Evolutionary conservation across 139 green algal species (phyloP).

Genomic region (Nannochloris sp.): DNA sequence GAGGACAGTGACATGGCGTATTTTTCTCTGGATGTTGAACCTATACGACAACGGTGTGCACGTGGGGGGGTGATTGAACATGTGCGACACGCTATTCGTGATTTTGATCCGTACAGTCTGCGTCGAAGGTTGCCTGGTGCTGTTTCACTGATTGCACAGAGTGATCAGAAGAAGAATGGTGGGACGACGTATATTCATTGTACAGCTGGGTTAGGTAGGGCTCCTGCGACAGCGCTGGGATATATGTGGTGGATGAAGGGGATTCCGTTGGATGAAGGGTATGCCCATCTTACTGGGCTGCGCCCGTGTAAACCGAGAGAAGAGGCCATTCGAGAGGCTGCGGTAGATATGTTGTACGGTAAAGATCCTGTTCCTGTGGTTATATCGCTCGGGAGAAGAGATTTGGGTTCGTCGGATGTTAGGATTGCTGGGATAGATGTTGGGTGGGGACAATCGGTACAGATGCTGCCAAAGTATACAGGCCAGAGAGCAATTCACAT

Average conservation of each 20-base stretch:
- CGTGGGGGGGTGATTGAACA: constrained; percentile 61
- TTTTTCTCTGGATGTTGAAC: constrained; percentile 68
- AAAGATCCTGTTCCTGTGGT: constrained; percentile 24
- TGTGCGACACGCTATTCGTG: constrained; percentile 49
- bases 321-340: constrained; percentile 66
- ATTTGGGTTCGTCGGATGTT: constrained; percentile 12
- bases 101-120: constrained; percentile 89
- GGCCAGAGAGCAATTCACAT: constrained; percentile 8
- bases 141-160: constrained; percentile 38
- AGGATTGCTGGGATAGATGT: constrained; percentile 88
- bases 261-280: constrained; percentile 52
- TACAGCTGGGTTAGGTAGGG: constrained; percentile 86
- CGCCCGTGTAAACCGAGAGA: constrained; percentile 51
- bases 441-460: constrained; percentile 72
- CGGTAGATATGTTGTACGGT: constrained; percentile 70
- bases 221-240: constrained; percentile 77
- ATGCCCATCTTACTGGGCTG: constrained; percentile 38
- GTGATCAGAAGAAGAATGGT: constrained; percentile 7
- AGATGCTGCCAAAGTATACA: constrained; percentile 34
- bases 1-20: constrained; percentile 83
- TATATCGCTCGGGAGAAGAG: constrained; percentile 34
- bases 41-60: constrained; percentile 48
- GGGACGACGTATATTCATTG: constrained; percentile 89
- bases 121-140: constrained; percentile 41
- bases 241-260: constrained; percentile 86